Evolutionary conservation across 2,329 filamentous ascomycete species (phyloP), one percentile per base, ranked within the genome.

Genomic region (Xylaria sp.): DNA sequence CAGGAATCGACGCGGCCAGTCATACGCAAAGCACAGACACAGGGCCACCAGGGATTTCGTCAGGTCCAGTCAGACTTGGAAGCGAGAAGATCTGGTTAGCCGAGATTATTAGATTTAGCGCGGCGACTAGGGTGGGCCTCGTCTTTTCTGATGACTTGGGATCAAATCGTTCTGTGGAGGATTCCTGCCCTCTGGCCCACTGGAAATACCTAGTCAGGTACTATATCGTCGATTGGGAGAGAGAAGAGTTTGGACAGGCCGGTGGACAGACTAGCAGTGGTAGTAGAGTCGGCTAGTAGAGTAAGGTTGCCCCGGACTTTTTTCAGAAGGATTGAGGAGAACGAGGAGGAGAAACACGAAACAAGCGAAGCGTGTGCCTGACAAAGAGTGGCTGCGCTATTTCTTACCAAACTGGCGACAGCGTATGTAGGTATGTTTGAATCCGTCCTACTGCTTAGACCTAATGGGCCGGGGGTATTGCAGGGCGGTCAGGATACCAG

Each of bases 111-210:
- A 55, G 51, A 65, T 60, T 56, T 68, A 63, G 64, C 63, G 57
- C 69, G 55, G 52, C 48, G 56, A 67, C 60, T 44, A 59, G 65
- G 60, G 64, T 58, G 61, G 60, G 63, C 56, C 65, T 64, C 61
- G 56, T 56, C 48, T 50, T 51, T 44, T 37, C 34, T n/a, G 34
- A 56, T 60, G 66, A 54, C 59, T 55, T 69, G 64, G 67, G 60
- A 67, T 65, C 61, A 44, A 61, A 23, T 52, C 31, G 60, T 37
- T 37, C 8, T 48, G 63, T 69, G 69, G 60, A 64, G 64, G 65
- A 52, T 44, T 25, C 34, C 10, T 8, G 34, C 34, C 34, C 10
- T 10, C 10, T 39, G 67, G 61, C 50, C 69, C 67, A 72, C 67
- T 44, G 44, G 54, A 15, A 52, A 50, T 51, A 18, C 15, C 12